Evolutionary conservation across 306 rosid species (phyloP), one percentile per base, ranked within the genome.

Genomic region (Prunus campanulata): DNA sequence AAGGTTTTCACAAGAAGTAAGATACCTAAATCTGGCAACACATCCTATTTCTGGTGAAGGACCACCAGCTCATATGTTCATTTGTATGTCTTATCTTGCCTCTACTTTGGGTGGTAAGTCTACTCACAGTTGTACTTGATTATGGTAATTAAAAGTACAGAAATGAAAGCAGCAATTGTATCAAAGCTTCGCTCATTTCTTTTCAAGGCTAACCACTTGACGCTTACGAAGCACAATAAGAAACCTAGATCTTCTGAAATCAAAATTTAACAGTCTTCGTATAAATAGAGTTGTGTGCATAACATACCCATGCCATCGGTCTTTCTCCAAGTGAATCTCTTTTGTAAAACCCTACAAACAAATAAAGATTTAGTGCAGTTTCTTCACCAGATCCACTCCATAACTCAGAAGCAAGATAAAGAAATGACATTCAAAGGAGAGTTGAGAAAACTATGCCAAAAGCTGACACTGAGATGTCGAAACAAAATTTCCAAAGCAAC

Each of bases 251-350:
- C 55, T 65, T 14, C 55, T 60, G 71, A 77, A 57, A 70, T 68
- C n/a, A 48, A 52, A 56, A 51, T 54, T 74, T 77, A 46, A 19
- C 29, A 74, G 63, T 72, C 79, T 72, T 63, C 64, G 14, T 44
- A 76, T 48, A 74, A 70, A 57, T 27, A 72, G 30, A 79, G 78
- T 54, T 60, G 70, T 64, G 79, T 42, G 73, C 24, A 76, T 19
- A 74, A 66, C 91, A 83, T 90, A 95, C 98, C 99, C 99, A 60
- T 95, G 99, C 99, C 99, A 91, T 77, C 96, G 77, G 70, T 92
- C 96, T 86, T 92, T 95, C 79, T 92, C 98, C 96, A 95, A 77
- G 91, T 89, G 89, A 80, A 95, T 95, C 90, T 95, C 99, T 86
- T 91, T 92, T 0, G 99, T 95, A 75, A 95, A 95, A 69, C 99